Evolutionary conservation across 2,329 filamentous ascomycete genomes (phyloP).

Genomic region (Harringtonia aguacate): DNA sequence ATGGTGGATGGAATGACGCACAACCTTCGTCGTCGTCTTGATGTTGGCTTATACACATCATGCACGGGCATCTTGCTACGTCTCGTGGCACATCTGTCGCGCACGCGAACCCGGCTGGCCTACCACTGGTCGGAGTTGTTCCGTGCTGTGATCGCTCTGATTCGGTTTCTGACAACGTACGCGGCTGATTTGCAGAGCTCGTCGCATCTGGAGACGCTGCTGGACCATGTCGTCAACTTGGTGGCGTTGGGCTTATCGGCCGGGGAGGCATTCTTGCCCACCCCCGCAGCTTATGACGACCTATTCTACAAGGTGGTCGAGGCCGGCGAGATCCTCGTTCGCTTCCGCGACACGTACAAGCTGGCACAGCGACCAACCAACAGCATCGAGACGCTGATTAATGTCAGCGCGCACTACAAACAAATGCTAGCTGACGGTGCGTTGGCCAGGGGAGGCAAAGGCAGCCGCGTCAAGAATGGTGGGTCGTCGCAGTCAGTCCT

Average conservation of each 20-base stretch:
- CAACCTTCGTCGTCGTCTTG: slow-evolving; percentile 76
- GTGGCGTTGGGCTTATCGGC: slow-evolving; percentile 74
- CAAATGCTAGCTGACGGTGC: slow-evolving; percentile 53
- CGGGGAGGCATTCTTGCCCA: slow-evolving; percentile 85
- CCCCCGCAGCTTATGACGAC: slow-evolving; percentile 82
- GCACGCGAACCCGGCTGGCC: slow-evolving; percentile 65
- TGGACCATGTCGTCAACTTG: slow-evolving; percentile 70
- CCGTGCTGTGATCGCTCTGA: slow-evolving; percentile 74
- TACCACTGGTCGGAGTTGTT: slow-evolving; percentile 98
- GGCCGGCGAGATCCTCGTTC: slow-evolving; percentile 68
- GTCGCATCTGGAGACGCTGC: slow-evolving; percentile 59
- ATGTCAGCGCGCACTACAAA: slow-evolving; percentile 78
- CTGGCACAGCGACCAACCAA: slow-evolving; percentile 47
- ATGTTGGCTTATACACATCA: slow-evolving; percentile 74
- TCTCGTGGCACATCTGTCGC: slow-evolving; percentile 72
- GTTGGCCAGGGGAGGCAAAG: slow-evolving; percentile 28
- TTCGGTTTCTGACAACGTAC: slow-evolving; percentile 86
- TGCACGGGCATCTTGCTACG: slow-evolving; percentile 74
- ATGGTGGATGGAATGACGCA: slow-evolving; percentile 90
- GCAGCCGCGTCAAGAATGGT: slow-evolving; percentile 16
- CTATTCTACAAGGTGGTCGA: slow-evolving; percentile 98
- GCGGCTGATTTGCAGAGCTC: slow-evolving; percentile 60
- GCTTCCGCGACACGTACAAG: slow-evolving; percentile 70
- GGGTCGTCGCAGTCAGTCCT: slow-evolving; percentile 50
- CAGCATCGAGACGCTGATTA: slow-evolving; percentile 77